phyloP scores from a whole-genome alignment of 257 asterid species.

The Oldenlandia corymbosa region DNA sequence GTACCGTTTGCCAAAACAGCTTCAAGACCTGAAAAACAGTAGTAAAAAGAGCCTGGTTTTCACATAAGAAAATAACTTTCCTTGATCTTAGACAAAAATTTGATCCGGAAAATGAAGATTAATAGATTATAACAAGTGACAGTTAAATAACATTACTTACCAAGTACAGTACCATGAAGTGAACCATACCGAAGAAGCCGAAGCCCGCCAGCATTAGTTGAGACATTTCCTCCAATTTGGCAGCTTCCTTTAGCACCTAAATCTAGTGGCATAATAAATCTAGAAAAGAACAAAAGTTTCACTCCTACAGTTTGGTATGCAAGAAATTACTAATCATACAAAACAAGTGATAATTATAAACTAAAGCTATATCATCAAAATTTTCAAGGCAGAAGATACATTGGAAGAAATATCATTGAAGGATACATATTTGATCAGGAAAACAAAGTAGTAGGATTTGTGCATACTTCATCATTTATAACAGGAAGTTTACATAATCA shows the following conservation, averaged over 20 bases:
- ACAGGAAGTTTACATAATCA: too few relatives aligned
- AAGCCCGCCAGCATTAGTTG: constrained; percentile 99
- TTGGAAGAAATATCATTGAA: background rate
- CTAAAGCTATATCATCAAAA: background rate
- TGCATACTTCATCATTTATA: background rate
- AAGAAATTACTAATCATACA: background rate
- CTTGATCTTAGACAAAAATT: too few relatives aligned
- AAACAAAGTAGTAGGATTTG: background rate
- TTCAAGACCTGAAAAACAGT: constrained; percentile 75
- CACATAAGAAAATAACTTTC: background rate
- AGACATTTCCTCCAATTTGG: constrained; percentile 95
- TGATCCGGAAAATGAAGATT: background rate
- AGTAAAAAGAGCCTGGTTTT: background rate
- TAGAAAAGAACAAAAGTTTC: constrained; percentile 23
- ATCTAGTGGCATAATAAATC: constrained; percentile 93
- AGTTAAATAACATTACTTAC: constrained; percentile 35
- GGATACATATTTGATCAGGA: constrained; percentile 1
- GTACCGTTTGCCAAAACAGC: constrained; percentile 94
- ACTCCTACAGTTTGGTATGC: background rate
- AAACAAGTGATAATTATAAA: background rate
- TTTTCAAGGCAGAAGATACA: background rate
- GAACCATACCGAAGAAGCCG: constrained; percentile 96
- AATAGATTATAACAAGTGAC: background rate
- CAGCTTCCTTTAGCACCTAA: constrained; percentile 99
- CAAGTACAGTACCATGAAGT: constrained; percentile 93